Evolutionary conservation across 2,329 filamentous ascomycete species (phyloP).

Genomic region (Trichoderma arundinaceum): DNA sequence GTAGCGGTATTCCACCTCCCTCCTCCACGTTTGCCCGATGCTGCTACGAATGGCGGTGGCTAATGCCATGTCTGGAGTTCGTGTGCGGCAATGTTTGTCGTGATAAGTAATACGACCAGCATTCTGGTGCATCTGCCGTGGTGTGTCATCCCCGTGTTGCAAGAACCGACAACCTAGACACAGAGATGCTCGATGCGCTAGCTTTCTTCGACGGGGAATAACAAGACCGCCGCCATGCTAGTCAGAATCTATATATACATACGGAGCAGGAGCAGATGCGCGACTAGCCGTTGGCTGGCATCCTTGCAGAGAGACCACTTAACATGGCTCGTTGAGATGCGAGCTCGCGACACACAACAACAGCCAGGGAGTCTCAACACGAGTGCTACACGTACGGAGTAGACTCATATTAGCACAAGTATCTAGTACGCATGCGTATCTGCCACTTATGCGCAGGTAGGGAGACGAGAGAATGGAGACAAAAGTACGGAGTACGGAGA

Average conservation of each 20-base stretch:
- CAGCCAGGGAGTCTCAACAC: conserved; percentile 1
- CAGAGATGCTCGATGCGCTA: conserved; percentile 9
- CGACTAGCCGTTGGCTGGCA: background rate
- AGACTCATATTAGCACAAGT: conserved; percentile 14
- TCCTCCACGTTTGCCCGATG: conserved; percentile 2
- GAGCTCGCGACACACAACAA: conserved; percentile 5
- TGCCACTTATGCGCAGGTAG: conserved; percentile 19
- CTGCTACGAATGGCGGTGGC: conserved; percentile 23
- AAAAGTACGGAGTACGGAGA: conserved; percentile 18
- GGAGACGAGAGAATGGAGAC: conserved; percentile 19
- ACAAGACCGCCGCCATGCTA: background rate
- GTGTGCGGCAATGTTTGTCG: conserved; percentile 8
- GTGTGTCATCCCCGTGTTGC: conserved; percentile 9
- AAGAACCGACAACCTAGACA: conserved; percentile 6
- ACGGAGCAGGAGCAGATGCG: conserved; percentile 5
- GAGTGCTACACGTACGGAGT: background rate
- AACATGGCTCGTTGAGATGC: conserved; percentile 12
- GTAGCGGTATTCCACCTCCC: conserved; percentile 16
- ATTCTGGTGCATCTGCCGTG: conserved; percentile 19
- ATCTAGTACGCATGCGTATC: conserved; percentile 20
- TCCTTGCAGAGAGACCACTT: background rate
- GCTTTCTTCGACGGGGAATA: background rate
- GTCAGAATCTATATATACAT: conserved; percentile 15
- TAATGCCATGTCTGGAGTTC: conserved; percentile 3
- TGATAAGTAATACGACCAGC: conserved; percentile 3